Percentiles rank a stretch among this genome's conserved stretches.
These are phyloP conservation scores for Candida ulmi DNA, from an alignment of 805 yeast genomes.

Conservation along the genomic window DNA sequence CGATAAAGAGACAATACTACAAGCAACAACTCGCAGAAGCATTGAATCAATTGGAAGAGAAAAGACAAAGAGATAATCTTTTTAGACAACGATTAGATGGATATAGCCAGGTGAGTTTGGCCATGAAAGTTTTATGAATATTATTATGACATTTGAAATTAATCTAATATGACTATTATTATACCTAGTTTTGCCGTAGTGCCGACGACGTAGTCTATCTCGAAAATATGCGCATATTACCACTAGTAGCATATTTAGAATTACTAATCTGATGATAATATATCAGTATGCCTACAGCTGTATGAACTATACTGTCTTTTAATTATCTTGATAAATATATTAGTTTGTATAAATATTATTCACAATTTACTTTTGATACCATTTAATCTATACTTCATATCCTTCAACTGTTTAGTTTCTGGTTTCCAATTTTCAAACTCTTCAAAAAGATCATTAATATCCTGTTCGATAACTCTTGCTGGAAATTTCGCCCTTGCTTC, in stretches of 20 bases:
- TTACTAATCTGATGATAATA: too few relatives aligned
- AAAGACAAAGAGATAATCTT: conserved; percentile 15
- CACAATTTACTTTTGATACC: conserved; percentile 35
- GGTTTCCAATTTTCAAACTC: conserved; percentile 89
- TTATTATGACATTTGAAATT: too few relatives aligned
- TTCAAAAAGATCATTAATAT: conserved; percentile 53
- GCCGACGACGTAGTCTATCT: too few relatives aligned
- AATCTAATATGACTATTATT: too few relatives aligned
- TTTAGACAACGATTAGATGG: conserved; percentile 15
- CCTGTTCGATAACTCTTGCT: conserved; percentile 42
- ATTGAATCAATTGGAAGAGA: conserved; percentile 12
- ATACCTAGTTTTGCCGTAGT: too few relatives aligned
- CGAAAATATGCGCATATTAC: too few relatives aligned
- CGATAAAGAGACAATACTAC: conserved; percentile 10
- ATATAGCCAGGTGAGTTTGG: not conserved
- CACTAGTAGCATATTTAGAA: too few relatives aligned
- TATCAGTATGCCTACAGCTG: too few relatives aligned
- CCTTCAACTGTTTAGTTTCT: conserved; percentile 72
- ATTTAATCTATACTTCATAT: conserved; percentile 72
- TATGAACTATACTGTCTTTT: too few relatives aligned
- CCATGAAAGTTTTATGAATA: too few relatives aligned
- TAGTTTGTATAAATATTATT: too few relatives aligned
- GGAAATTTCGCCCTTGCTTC: conserved; percentile 45
- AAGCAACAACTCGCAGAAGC: conserved; percentile 10
- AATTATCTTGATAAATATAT: too few relatives aligned